Base-by-base conservation (phyloP, 495 filamentous ascomycete species). In the Xylaria curta region DNA sequence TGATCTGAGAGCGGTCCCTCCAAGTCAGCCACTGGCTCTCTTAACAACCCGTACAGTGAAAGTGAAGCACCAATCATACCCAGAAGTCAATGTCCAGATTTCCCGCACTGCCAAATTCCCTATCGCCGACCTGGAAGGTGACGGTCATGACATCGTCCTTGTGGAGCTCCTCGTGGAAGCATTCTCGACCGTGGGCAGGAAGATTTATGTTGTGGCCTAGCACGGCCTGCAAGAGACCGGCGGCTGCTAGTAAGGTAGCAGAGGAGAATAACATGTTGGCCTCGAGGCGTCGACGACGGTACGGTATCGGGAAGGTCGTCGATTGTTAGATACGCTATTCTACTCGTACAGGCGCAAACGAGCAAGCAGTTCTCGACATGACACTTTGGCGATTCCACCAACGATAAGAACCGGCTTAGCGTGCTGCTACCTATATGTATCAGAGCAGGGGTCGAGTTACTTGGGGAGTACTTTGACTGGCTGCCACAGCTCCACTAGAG, bases 41-140 rank as follows among this genome's bases (percentile, higher is more conserved):
- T 6, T 26, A n/a, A 4, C 26, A 38, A 51, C 28, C 10, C 10
- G 51, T 38, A 46, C 28, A 28, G 17, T 6, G 15, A 8, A 9
- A 31, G 17, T 17, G 17, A n/a, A 8, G 17, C 53, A n/a, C 28
- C 9, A 40, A 19, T 78, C 89, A 69, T 91, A 98, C 96, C 96
- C 95, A 99, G 81, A 98, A 98, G 81, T 98, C 96, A 80, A 98
- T 89, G 75, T 98, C 96, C 21, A 99, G 85, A 78, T 98, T 98
- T 15, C 96, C 95, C 51, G 94, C 94, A 19, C 93, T 91, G 38
- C 95, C 96, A 81, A 98, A 98, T 76, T 99, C 96, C 68, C 97
- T 84, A 80, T 99, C 96, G 74, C 97, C 96, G 70, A 98, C 95
- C 85, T 98, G 96, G 86, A 97, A 99, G 19, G 94, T 96, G 40